Evolutionary conservation across 495 filamentous ascomycete species (phyloP).

Genomic region (Cairneyella variabilis): DNA sequence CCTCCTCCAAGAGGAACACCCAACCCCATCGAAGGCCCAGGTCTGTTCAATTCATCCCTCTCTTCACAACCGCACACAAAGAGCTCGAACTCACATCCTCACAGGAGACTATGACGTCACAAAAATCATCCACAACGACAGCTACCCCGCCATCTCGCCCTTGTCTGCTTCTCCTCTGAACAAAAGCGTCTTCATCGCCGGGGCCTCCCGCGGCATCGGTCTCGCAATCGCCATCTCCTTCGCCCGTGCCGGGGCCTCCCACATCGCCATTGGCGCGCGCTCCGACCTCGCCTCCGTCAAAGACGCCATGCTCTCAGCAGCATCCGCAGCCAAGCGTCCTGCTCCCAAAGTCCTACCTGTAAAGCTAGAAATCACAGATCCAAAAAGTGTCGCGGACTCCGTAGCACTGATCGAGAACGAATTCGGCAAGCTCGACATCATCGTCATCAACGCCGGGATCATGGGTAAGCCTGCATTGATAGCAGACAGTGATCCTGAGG

Average conservation of each 20-base stretch:
- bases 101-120: conserved; percentile 10
- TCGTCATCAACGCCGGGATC: conserved; percentile 56
- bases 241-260: conserved; percentile 36
- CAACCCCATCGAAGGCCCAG: conserved; percentile 14
- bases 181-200: conserved; percentile 42
- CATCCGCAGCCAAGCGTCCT: conserved; percentile 27
- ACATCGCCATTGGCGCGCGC: conserved; percentile 39
- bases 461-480: conserved; percentile 33
- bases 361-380: conserved; percentile 39
- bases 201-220: conserved; percentile 46
- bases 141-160: conserved; percentile 12
- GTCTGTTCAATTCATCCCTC: neutral
- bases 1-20: conserved; percentile 10
- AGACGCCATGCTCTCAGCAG: conserved; percentile 33
- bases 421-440: conserved; percentile 46
- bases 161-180: neutral
- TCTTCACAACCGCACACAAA: too few species aligned
- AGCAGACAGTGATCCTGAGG: conserved; percentile 27
- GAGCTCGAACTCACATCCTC: neutral
- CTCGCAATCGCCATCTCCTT: conserved; percentile 39
- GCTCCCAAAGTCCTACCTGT: conserved; percentile 30
- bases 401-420: conserved; percentile 28
- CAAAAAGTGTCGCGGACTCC: conserved; percentile 36
- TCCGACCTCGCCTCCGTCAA: conserved; percentile 30
- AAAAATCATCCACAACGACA: conserved; percentile 9